A percentile compares a stretch with the other conserved stretches of the same genome.
phyloP scores from a whole-genome alignment of 805 yeast genomes.

The Isabelozyma rhagii region DNA sequence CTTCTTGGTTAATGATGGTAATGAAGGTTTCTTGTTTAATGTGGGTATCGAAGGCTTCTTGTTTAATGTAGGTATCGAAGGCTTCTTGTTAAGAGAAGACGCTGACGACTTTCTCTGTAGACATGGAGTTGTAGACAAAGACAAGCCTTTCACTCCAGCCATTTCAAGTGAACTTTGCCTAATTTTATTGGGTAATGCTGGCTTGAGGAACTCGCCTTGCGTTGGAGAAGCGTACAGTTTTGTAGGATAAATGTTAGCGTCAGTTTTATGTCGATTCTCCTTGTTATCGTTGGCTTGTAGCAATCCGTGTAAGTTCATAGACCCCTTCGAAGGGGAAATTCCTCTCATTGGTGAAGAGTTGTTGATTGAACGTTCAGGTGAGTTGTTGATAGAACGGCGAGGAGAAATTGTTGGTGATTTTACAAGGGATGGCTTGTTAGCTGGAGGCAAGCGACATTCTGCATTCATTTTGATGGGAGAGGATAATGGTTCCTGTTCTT shows the following conservation, averaged over 20 bases:
- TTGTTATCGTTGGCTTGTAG: constrained; percentile 7
- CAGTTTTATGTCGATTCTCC: neutral
- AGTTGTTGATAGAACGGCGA: neutral
- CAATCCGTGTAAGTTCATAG: constrained; percentile 32
- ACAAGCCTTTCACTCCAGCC: constrained; percentile 29
- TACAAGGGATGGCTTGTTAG: neutral
- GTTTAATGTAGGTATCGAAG: constrained; percentile 12
- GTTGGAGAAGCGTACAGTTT: neutral
- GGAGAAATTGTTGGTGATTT: neutral
- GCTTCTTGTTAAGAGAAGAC: constrained; percentile 15
- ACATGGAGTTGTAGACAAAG: constrained; percentile 8
- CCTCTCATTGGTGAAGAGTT: constrained; percentile 17
- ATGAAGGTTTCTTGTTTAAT: constrained; percentile 13
- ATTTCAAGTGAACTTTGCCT: constrained; percentile 29
- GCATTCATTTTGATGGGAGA: constrained; percentile 3
- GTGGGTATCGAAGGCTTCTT: constrained; percentile 15
- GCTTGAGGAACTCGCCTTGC: constrained; percentile 17
- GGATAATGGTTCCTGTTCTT: neutral
- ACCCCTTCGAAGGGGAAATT: constrained; percentile 41
- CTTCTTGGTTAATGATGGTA: constrained; percentile 9
- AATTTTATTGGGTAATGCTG: constrained; percentile 20
- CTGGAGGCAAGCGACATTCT: neutral
- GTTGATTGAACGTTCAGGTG: neutral
- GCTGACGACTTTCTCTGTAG: constrained; percentile 9
- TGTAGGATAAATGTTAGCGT: neutral